These are phyloP conservation scores for Pseudogymnoascus sp. DNA, from an alignment of 2,329 filamentous ascomycete genomes.

Conservation along the genomic window DNA sequence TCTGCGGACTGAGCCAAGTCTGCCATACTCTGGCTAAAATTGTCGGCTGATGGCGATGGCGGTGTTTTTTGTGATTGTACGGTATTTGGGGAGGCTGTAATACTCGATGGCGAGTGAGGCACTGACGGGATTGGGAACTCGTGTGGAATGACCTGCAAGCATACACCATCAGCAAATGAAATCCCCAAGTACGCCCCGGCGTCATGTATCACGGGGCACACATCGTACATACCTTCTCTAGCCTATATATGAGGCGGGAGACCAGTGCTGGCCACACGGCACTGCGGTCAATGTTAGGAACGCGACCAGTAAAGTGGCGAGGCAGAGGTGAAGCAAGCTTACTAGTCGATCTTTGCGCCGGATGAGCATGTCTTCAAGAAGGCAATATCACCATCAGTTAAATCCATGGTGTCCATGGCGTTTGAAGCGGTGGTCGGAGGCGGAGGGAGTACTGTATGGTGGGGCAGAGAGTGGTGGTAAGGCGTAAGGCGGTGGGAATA, in stretches of 20 bases:
- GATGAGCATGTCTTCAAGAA: slow-evolving; percentile 42
- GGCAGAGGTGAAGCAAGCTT: slow-evolving; percentile 25
- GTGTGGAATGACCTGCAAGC: slow-evolving; percentile 60
- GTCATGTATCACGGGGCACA: neutral
- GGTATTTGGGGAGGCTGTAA: slow-evolving; percentile 59
- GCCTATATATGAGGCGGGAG: slow-evolving; percentile 30
- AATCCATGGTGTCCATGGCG: slow-evolving; percentile 5
- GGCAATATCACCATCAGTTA: slow-evolving; percentile 22
- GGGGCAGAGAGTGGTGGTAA: neutral
- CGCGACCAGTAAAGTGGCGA: slow-evolving; percentile 8
- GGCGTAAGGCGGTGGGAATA: slow-evolving; percentile 1
- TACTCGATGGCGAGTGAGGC: slow-evolving; percentile 38
- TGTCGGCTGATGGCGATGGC: slow-evolving; percentile 41
- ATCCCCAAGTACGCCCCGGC: neutral
- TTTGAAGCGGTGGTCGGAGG: neutral
- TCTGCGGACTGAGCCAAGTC: slow-evolving; percentile 44
- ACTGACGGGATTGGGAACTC: slow-evolving; percentile 62
- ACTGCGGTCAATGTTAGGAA: slow-evolving; percentile 23
- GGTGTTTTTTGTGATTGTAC: slow-evolving; percentile 54
- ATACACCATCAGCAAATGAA: neutral
- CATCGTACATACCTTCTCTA: slow-evolving; percentile 27
- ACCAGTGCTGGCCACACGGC: slow-evolving; percentile 34
- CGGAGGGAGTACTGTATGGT: neutral
- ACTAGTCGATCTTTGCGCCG: slow-evolving; percentile 51
- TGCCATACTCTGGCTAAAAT: slow-evolving; percentile 17